phyloP scores from a whole-genome alignment of 805 yeast genomes.

The Lachancea mirantina region DNA sequence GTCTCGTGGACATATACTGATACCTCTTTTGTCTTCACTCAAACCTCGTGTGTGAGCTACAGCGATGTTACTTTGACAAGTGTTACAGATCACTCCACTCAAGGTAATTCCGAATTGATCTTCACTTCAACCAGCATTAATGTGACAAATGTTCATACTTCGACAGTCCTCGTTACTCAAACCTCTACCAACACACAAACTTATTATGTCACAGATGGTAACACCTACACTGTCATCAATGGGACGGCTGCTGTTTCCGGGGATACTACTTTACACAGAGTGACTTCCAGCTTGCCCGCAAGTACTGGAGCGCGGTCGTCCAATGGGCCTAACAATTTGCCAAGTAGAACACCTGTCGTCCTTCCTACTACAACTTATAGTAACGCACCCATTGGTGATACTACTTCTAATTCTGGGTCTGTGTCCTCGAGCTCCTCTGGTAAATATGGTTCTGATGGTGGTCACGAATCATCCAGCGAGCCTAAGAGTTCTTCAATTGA shows the following conservation, averaged over 20 bases:
- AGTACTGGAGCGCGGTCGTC: too few species aligned
- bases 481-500: too few species aligned
- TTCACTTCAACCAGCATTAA: constrained; percentile 1
- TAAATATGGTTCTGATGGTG: too few species aligned
- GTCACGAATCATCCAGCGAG: too few species aligned
- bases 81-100: background rate
- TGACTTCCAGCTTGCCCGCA: too few species aligned
- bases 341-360: background rate
- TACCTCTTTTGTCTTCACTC: background rate
- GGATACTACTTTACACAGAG: background rate
- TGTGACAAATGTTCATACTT: constrained; percentile 1
- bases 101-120: background rate
- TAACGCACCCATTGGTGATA: background rate
- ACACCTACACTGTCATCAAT: constrained; percentile 1
- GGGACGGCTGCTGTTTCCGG: constrained; percentile 2
- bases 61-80: constrained; percentile 1
- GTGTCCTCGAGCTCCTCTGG: too few species aligned
- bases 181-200: constrained; percentile 1
- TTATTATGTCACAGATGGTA: background rate
- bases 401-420: too few species aligned
- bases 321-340: too few species aligned
- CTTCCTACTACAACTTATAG: background rate
- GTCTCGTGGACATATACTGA: constrained; percentile 1
- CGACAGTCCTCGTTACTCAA: background rate
- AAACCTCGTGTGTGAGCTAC: constrained; percentile 1